Base-by-base conservation (phyloP, 208 protist species). In the Porcisia hertigi region DNA sequence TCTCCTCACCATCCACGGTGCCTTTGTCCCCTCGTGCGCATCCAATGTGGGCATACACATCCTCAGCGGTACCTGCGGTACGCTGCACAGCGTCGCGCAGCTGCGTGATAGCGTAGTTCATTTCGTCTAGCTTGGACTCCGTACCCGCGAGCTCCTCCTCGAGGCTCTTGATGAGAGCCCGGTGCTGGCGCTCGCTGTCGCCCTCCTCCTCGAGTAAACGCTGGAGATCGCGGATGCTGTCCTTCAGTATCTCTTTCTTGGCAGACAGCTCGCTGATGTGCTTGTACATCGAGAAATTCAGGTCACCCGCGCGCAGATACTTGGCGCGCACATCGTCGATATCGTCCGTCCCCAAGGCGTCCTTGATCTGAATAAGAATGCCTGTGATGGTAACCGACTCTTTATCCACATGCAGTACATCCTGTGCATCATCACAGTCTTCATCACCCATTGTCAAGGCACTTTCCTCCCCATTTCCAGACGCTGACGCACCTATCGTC, bases 211-310 rank as follows among this genome's bases (percentile, higher is more conserved):
- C 82, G 20, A 98, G 88, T 36, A 97, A 87, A 60, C 76, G 69
- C 75, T 92, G 83, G 8, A 98, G 80, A 62, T 96, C 90, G 4
- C 82, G 77, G 34, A 98, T 96, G 66, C 98, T 92, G 55, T 97
- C 94, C 71, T 91, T 84, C 41, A 98, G 83, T 30, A 86, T 88
- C 86, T 98, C 97, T 64, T 92, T 89, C 66, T 92, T 95, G 36
- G 86, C 90, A 43, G 96, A 98, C 39, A 99, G 90, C 81, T 98
- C 97, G 86, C 98, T 98, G 67, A 98, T 92, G 78, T 93, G 96
- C 86, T 98, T 99, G 92, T 98, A 99, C 36, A 98, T 82, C 25
- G 97, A 98, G 75, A 99, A 98, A 92, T 98, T 99, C 41, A 86
- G 84, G 60, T 99, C 97, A 59, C 98, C 97, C 2, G 94, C 89